Evolutionary conservation across 345 rosid species (phyloP).

Genomic region (Eucalyptus pauciflora): DNA sequence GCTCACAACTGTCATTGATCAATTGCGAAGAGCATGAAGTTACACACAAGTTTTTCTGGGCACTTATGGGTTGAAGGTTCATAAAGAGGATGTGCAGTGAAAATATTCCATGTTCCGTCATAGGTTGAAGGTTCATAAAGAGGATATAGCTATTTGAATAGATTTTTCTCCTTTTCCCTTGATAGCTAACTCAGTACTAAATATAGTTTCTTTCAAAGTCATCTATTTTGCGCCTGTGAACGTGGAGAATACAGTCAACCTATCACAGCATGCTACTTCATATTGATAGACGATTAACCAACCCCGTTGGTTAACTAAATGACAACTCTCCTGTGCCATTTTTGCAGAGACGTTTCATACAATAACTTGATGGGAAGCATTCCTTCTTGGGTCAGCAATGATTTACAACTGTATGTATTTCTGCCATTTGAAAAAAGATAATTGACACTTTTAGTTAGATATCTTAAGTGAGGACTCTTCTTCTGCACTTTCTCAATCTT

Average conservation of each 20-base stretch:
- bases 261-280: not conserved
- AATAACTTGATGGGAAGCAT: slow-evolving; percentile 54
- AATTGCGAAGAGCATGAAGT: not conserved
- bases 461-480: not conserved
- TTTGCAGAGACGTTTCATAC: slow-evolving; percentile 69
- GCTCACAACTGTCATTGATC: not conserved
- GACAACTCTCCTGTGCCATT: not conserved
- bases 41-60: not conserved
- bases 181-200: not conserved
- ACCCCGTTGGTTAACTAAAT: not conserved
- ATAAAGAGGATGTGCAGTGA: not conserved
- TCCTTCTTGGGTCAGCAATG: slow-evolving; percentile 54
- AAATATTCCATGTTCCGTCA: not conserved
- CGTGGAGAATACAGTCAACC: not conserved
- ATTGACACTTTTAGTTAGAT: not conserved
- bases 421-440: not conserved
- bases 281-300: not conserved
- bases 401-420: slow-evolving; percentile 36
- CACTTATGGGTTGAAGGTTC: no score
- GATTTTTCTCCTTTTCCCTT: no score
- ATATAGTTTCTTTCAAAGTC: not conserved
- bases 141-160: not conserved
- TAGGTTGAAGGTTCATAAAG: not conserved
- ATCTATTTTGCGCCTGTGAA: not conserved
- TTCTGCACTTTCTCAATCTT: not conserved